Evolutionary conservation across 2,329 filamentous ascomycete genomes (phyloP), one percentile per base, ranked within the genome.

Genomic region (Diaporthe capsici): DNA sequence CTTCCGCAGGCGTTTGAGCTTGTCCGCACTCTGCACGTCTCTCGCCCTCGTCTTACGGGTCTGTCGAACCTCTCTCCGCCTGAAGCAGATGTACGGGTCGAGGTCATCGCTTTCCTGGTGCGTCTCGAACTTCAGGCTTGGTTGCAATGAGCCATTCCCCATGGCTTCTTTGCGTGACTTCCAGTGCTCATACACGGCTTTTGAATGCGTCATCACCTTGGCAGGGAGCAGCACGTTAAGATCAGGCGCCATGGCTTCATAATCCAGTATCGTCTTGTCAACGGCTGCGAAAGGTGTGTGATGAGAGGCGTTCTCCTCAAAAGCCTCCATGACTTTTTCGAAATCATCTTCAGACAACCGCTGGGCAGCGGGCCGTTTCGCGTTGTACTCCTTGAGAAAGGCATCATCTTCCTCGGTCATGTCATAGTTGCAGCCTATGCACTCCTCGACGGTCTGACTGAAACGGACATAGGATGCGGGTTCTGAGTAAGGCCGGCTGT

Each of bases 31-130:
- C 85, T 98, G 96, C 49, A 95, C 95, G 87, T 99, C 97, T 81
- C 97, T 92, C 79, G 95, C 95, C 82, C 97, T 91, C 51, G 97
- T 99, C 87, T 98, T 99, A 80, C 97, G 94, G 68, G 95, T 96
- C 83, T 98, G 95, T 75, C 97, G 93, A 63, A 98, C 94, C 85
- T 99, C 97, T 78, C 97, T 94, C 80, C 97, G 92, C 82, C 97
- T 92, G 90, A 99, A 99, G 86, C 97, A 99, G 81, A 99, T 96
- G 86, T 98, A 99, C 67, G 97, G 97, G 85, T 99, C 97, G 80
- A 94, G 92, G 83, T 99, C 97, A 84, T 99, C 97, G 77, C 93
- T 97, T 79, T 98, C 96, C 82, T 95, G 94, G 78, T 97, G 95
- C 63, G 93, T 97, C 86, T 99, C 97, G 79, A 98, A 97, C 87